Base-by-base conservation (phyloP, 2,329 filamentous ascomycete species). In the Aspergillus uvarum region DNA sequence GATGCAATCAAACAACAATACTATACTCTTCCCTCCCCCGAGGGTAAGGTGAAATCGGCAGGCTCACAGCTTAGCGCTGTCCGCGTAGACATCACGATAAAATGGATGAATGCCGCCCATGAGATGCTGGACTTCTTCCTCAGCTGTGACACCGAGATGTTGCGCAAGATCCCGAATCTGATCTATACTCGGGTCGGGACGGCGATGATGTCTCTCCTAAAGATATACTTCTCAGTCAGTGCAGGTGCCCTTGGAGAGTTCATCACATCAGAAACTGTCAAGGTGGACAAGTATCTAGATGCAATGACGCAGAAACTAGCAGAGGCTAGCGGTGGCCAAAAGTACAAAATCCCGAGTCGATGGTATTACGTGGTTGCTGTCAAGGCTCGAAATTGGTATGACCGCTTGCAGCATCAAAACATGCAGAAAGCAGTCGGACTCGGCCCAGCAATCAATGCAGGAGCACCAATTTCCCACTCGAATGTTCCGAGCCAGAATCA, bases 31-130 rank as follows among this genome's bases (percentile, higher is more conserved):
- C 73, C 73, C 35, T 62, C 65, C 5, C 66, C 67, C 26, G 69
- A 68, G 14, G 60, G 57, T 11, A 54, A 56, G n/a, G 47, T 26
- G 7, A 60, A 63, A 24, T 54, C 58, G 3, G 32, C 61, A 0
- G 56, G 60, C 3, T 49, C 59, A 6, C 66, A 66, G 5, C 62
- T 74, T 22, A 75, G 73, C 51, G 72, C 71, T 2, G 67, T 72
- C 54, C 72, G 73, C 21, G 67, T 76, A 53, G 73, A 76, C 51
- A 67, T 76, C 60, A 75, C 67, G 3, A 66, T 76, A 47, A 76
- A 75, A 65, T 76, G 73, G 73, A 69, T 76, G 72, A 70, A 72
- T 48, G 69, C 72, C 21, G 70, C 72, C 11, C 74, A 75, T 7
- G 68, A 72, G 53, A 54, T 75, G 54, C 67, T 76, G 16, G 68